Base-by-base conservation (phyloP, 2,329 filamentous ascomycete genomes). In the Epichloe baconii region DNA sequence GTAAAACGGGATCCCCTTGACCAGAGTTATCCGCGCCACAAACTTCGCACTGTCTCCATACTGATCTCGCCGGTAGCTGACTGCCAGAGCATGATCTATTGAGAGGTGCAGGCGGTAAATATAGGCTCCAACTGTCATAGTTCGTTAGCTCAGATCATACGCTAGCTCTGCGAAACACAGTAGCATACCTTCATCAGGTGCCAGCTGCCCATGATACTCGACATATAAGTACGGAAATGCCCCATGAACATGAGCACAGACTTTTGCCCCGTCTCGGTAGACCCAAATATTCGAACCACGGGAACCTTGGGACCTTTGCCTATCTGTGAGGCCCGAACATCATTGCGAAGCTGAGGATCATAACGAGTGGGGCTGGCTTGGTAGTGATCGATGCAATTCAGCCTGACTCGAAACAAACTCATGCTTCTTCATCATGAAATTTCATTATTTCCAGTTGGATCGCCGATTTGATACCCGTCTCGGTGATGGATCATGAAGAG, bases 301-400 rank as follows among this genome's bases (percentile, higher is more conserved):
- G 93, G 91, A 0, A 97, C 82, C 56, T 82, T 85, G 10, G 86
- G 83, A 36, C 80, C 78, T 53, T 80, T 82, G 55, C 75, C 71
- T 53, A 77, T 69, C 60, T 82, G 76, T 19, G 76, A 79, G 46
- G 72, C 73, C 26, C 72, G 77, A 57, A 80, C 71, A 64, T 80
- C 78, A 58, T 80, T 81, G 55, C 84, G 80, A 57, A 96, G 75
- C 55, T 80, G 77, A 56, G 90, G 88, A 68, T 97, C 90, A 65
- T 93, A 84, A 58, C 77, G 76, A 48, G 88, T 86, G 17, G 89
- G 86, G 11, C 75, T 75, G 41, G 83, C 80, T 70, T 95, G 89
- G 67, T 97, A 98, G 66, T 93, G 84, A 69, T 98, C 93, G 71
- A 98, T 84, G 72, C 88, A 95, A 66, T 98, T 96, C 63, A 98